Conservation (phyloP, 108 stramenopile species). For the Nitzschia palea region DNA sequence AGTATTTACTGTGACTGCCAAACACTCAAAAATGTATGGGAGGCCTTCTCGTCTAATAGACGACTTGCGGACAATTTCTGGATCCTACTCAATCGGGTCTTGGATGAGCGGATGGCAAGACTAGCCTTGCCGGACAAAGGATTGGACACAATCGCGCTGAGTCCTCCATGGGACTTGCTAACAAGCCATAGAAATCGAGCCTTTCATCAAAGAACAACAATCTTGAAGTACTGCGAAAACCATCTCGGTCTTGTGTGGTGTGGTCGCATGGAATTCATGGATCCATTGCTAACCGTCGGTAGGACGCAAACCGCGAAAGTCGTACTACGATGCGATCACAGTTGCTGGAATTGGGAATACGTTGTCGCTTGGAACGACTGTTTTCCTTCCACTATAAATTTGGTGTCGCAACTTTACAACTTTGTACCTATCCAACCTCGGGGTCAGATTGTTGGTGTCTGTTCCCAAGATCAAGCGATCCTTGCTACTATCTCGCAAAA, state of each 20-base stretch:
- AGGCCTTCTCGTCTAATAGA: neutral
- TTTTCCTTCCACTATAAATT: neutral
- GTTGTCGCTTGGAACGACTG: neutral
- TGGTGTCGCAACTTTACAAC: slow-evolving; percentile 1
- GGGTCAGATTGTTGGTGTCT: neutral
- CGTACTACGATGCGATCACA: neutral
- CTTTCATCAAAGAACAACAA: neutral
- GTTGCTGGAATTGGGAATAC: neutral
- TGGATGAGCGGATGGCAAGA: neutral
- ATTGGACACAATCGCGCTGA: too few species aligned
- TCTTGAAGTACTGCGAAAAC: neutral
- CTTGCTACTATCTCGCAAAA: neutral
- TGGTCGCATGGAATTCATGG: neutral
- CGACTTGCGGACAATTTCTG: neutral
- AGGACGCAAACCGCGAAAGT: neutral
- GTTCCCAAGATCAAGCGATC: neutral
- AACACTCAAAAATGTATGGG: neutral
- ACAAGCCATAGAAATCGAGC: neutral
- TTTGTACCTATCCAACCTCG: slow-evolving; percentile 2
- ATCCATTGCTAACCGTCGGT: neutral
- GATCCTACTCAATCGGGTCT: neutral
- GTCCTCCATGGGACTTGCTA: too few species aligned
- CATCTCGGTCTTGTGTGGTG: neutral
- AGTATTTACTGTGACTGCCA: neutral
- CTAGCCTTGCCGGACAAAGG: too few species aligned